Conservation (phyloP, 148 eudicot species). For the Persicaria maculosa region DNA sequence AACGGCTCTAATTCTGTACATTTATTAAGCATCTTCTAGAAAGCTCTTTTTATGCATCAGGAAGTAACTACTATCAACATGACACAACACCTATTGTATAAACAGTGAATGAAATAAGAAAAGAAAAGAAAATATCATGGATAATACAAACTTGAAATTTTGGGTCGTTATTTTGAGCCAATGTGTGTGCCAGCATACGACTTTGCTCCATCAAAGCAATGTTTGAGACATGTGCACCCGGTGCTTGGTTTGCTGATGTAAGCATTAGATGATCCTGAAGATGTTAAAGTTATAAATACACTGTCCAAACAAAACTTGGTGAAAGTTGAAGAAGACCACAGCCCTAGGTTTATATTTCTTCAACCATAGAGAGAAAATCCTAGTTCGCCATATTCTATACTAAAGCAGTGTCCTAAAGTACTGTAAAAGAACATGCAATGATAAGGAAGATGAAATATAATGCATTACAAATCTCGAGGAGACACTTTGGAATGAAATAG, state of each 20-base stretch:
- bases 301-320: background rate
- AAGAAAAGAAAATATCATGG: background rate
- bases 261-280: slow-evolving; percentile 68
- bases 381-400: background rate
- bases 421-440: background rate
- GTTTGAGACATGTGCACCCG: slow-evolving; percentile 50
- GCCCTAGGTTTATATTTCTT: background rate
- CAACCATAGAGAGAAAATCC: background rate
- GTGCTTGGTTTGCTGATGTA: slow-evolving; percentile 40
- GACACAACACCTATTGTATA: background rate
- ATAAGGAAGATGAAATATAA: background rate
- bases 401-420: background rate
- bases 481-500: background rate
- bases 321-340: background rate
- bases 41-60: background rate
- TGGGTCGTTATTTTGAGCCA: slow-evolving; percentile 84
- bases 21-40: background rate
- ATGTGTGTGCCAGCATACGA: slow-evolving; percentile 86
- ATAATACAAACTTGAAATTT: slow-evolving; percentile 71
- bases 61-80: background rate
- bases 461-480: background rate
- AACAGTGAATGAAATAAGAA: background rate
- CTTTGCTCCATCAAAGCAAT: slow-evolving; percentile 97
- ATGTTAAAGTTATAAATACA: background rate
- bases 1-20: background rate